Conservation (phyloP, 208 protist genomes). For the Trypanosoma scelopori region DNA sequence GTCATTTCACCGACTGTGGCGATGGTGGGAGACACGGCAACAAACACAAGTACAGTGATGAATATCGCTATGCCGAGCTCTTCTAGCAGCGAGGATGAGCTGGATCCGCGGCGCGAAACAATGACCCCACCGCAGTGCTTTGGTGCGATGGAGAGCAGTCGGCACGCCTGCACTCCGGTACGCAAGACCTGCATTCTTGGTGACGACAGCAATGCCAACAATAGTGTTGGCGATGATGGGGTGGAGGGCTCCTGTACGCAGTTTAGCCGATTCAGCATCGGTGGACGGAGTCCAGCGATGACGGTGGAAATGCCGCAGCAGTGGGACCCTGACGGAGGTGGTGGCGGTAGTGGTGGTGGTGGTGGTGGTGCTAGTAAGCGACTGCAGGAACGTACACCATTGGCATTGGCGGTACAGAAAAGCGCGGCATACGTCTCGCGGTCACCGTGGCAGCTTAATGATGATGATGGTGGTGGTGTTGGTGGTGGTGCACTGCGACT, state of each 20-base stretch:
- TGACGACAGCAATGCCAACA: not conserved
- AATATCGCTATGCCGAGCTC: not conserved
- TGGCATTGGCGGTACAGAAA: not conserved
- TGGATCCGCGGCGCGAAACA: not conserved
- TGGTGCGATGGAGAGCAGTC: not conserved
- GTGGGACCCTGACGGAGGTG: slow-evolving; percentile 11
- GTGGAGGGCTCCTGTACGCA: not conserved
- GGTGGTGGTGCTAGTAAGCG: not conserved
- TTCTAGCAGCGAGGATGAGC: not conserved
- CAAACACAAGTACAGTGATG: no score
- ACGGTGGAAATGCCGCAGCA: slow-evolving; percentile 16
- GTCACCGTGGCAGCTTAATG: not conserved
- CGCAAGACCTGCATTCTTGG: slow-evolving; percentile 7
- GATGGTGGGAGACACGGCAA: not conserved
- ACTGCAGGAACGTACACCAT: not conserved
- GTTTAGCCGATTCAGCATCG: not conserved
- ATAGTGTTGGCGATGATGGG: not conserved
- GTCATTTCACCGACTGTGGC: slow-evolving; percentile 9
- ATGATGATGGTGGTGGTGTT: not conserved
- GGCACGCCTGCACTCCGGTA: slow-evolving; percentile 8
- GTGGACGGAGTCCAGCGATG: not conserved
- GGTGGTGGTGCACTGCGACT: slow-evolving; percentile 4
- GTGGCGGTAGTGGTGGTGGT: not conserved
- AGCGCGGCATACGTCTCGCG: not conserved
- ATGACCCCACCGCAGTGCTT: not conserved